phyloP scores from a whole-genome alignment of 768 basidiomycete species.

The Lactarius vividus region DNA sequence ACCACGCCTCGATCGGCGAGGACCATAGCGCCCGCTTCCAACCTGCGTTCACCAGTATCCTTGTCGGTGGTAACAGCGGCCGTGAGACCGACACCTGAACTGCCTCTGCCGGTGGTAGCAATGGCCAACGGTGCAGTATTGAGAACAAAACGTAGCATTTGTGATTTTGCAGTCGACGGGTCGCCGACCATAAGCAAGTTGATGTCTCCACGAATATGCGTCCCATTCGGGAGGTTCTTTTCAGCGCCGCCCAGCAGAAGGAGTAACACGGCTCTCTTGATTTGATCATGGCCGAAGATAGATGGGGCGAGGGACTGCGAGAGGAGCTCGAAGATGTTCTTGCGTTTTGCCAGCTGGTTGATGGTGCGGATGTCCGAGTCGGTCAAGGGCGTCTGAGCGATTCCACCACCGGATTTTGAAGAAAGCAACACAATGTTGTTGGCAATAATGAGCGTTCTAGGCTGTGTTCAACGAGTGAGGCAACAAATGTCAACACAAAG shows the following conservation, averaged over 20 bases:
- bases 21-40: constrained; percentile 99
- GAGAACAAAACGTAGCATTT: constrained; percentile 92
- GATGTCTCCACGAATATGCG: constrained; percentile 98
- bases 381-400: constrained; percentile 88
- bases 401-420: constrained; percentile 92
- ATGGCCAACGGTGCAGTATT: constrained; percentile 96
- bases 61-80: constrained; percentile 98
- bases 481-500: neutral
- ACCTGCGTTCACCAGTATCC: constrained; percentile 93
- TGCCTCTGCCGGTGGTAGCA: constrained; percentile 96
- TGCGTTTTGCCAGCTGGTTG: constrained; percentile 87
- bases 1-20: constrained; percentile 98
- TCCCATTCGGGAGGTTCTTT: constrained; percentile 96
- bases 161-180: constrained; percentile 97
- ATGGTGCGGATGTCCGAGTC: constrained; percentile 94
- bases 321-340: constrained; percentile 82
- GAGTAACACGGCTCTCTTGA: constrained; percentile 91
- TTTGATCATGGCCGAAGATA: constrained; percentile 94
- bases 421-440: constrained; percentile 95
- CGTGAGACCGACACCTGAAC: constrained; percentile 98
- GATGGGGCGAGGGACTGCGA: constrained; percentile 96
- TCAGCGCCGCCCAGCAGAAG: constrained; percentile 95
- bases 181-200: constrained; percentile 99
- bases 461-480: constrained; percentile 14
- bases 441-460: constrained; percentile 86